Conservation (phyloP, 495 filamentous ascomycete genomes). For the Letharia lupina region DNA sequence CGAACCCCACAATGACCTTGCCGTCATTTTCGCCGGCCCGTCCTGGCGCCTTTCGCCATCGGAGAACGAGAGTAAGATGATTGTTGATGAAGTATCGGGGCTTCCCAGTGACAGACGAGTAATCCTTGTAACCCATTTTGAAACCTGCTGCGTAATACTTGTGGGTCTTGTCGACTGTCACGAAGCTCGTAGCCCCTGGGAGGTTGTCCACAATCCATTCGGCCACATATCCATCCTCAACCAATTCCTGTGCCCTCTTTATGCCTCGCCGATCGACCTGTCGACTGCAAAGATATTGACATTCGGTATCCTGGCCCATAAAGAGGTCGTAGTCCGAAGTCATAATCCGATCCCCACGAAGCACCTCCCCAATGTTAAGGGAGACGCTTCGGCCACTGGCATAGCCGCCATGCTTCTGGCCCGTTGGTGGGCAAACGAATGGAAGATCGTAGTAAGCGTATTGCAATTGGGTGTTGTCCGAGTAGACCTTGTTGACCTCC, state of each 20-base stretch:
- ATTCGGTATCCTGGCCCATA: slow-evolving; percentile 74
- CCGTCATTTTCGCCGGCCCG: slow-evolving; percentile 57
- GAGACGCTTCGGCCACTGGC: slow-evolving; percentile 74
- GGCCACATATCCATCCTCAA: slow-evolving; percentile 75
- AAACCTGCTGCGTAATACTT: slow-evolving; percentile 96
- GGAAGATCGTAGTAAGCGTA: slow-evolving; percentile 92
- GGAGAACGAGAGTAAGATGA: slow-evolving; percentile 80
- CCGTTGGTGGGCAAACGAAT: slow-evolving; percentile 80
- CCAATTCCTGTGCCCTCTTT: slow-evolving; percentile 62
- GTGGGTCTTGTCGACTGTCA: slow-evolving; percentile 76
- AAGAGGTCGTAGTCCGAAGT: slow-evolving; percentile 78
- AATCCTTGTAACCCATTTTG: slow-evolving; percentile 77
- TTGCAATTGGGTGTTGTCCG: slow-evolving; percentile 82
- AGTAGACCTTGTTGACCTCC: slow-evolving; percentile 93
- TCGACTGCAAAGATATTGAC: slow-evolving; percentile 64
- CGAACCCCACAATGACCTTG: slow-evolving; percentile 84
- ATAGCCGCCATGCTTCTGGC: slow-evolving; percentile 58
- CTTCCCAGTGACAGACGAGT: slow-evolving; percentile 49
- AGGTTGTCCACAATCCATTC: slow-evolving; percentile 98
- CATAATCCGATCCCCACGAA: slow-evolving; percentile 84
- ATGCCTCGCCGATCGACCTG: slow-evolving; percentile 58
- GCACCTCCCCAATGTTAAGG: slow-evolving; percentile 85
- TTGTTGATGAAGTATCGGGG: slow-evolving; percentile 80
- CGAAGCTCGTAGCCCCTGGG: slow-evolving; percentile 86
- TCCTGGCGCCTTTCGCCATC: slow-evolving; percentile 69